Evolutionary conservation across 805 yeast species (phyloP).

Genomic region (Kluyveromyces aestuarii): DNA sequence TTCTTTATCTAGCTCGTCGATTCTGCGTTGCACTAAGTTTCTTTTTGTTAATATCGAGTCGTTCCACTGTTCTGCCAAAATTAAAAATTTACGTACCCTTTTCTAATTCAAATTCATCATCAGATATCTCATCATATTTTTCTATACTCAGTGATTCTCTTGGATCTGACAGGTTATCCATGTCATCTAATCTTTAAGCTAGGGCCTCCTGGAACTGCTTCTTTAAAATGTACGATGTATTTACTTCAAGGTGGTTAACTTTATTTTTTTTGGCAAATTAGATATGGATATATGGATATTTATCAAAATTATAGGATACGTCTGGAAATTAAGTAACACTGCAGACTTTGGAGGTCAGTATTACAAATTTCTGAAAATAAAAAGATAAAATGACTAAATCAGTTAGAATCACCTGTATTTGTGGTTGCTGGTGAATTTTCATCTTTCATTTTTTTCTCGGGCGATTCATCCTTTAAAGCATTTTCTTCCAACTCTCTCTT

Average conservation of each 20-base stretch:
- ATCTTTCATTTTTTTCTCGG: conserved; percentile 3
- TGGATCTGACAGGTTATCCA: conserved; percentile 3
- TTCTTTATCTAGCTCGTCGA: conserved; percentile 21
- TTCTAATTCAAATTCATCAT: conserved; percentile 7
- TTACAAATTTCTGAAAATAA: background rate
- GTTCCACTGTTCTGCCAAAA: background rate
- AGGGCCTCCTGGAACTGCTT: too few species aligned
- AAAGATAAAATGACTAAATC: background rate
- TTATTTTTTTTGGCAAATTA: too few species aligned
- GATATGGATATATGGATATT: too few species aligned
- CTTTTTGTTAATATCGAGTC: background rate
- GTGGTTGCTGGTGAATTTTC: conserved; percentile 1
- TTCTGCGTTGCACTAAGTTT: background rate
- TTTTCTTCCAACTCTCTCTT: conserved; percentile 4
- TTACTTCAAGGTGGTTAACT: too few species aligned
- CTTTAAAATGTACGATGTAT: too few species aligned
- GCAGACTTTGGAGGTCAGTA: too few species aligned
- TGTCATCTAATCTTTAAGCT: background rate
- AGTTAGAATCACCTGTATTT: background rate
- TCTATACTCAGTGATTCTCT: conserved; percentile 3
- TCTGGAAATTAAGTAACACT: too few species aligned
- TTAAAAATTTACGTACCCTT: conserved; percentile 4
- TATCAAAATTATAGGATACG: too few species aligned
- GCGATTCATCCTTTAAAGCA: conserved; percentile 2
- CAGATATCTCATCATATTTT: conserved; percentile 5